phyloP scores from a whole-genome alignment of 208 protist species.

The Balamuthia mandrillaris region DNA sequence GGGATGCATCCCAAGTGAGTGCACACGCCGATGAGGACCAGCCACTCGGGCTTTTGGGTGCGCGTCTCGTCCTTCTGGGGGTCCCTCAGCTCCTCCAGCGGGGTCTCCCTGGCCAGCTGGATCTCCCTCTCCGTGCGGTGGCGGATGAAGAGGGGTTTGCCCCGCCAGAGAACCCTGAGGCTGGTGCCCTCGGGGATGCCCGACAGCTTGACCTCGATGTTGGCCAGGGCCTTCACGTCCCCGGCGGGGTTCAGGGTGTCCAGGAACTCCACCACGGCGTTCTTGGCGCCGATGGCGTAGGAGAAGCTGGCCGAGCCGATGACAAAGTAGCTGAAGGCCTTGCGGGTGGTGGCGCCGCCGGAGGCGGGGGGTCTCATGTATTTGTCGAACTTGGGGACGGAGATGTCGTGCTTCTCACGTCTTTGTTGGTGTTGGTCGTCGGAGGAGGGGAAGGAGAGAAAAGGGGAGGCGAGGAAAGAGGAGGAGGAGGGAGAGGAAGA shows the following conservation, averaged over 20 bases:
- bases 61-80: constrained; percentile 88
- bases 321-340: constrained; percentile 66
- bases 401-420: not conserved
- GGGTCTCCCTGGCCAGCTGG: constrained; percentile 67
- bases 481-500: not conserved
- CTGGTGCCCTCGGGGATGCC: constrained; percentile 84
- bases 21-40: constrained; percentile 96
- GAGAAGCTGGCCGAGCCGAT: constrained; percentile 51
- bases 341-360: constrained; percentile 40
- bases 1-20: constrained; percentile 98
- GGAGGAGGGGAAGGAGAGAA: not conserved
- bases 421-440: not conserved
- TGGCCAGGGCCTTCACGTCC: constrained; percentile 89
- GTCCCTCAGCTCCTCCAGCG: constrained; percentile 86
- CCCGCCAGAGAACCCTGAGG: constrained; percentile 94
- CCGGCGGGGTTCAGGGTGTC: constrained; percentile 70
- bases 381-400: not conserved
- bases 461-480: not conserved
- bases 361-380: not conserved
- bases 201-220: constrained; percentile 93
- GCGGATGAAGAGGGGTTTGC: constrained; percentile 97
- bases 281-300: constrained; percentile 46
- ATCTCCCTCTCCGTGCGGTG: constrained; percentile 91
- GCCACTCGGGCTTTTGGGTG: constrained; percentile 81
- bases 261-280: constrained; percentile 67